Conservation (phyloP, 495 filamentous ascomycete species). For the Talaromyces thailandensis region DNA sequence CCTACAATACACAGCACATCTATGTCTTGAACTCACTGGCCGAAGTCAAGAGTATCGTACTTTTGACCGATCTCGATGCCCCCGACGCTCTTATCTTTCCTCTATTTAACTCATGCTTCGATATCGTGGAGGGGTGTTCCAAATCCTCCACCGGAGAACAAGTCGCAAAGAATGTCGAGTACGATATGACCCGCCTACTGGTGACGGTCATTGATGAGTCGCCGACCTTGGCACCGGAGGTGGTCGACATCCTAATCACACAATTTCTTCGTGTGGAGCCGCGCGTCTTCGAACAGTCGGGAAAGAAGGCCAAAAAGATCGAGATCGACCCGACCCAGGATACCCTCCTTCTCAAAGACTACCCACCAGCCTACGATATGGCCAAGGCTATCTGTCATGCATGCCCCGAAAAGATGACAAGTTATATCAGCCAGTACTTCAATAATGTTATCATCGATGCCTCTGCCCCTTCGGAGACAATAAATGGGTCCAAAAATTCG, state of each 20-base stretch:
- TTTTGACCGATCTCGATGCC: slow-evolving; percentile 83
- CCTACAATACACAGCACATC: slow-evolving; percentile 88
- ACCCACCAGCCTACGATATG: slow-evolving; percentile 91
- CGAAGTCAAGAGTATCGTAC: slow-evolving; percentile 86
- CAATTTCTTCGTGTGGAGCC: slow-evolving; percentile 88
- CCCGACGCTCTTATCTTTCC: slow-evolving; percentile 66
- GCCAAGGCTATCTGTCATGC: slow-evolving; percentile 86
- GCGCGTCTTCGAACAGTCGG: slow-evolving; percentile 34
- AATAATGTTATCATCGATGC: slow-evolving; percentile 91
- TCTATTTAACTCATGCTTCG: slow-evolving; percentile 82
- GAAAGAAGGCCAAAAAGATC: slow-evolving; percentile 49
- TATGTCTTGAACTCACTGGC: slow-evolving; percentile 83
- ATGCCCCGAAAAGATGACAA: slow-evolving; percentile 88
- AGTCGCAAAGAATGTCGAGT: slow-evolving; percentile 82
- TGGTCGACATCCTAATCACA: slow-evolving; percentile 88
- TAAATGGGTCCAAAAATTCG: slow-evolving; percentile 33
- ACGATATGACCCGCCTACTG: slow-evolving; percentile 79
- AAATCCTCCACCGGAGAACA: slow-evolving; percentile 69
- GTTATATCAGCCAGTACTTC: slow-evolving; percentile 91
- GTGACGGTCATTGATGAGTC: slow-evolving; percentile 83
- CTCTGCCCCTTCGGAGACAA: slow-evolving; percentile 38
- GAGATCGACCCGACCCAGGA: slow-evolving; percentile 65
- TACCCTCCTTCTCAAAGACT: slow-evolving; percentile 71
- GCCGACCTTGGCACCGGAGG: slow-evolving; percentile 64
- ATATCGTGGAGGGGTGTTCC: slow-evolving; percentile 73